These are phyloP conservation scores for Silene coronaria DNA, from an alignment of 179 eudicot species.

Conservation along the genomic window DNA sequence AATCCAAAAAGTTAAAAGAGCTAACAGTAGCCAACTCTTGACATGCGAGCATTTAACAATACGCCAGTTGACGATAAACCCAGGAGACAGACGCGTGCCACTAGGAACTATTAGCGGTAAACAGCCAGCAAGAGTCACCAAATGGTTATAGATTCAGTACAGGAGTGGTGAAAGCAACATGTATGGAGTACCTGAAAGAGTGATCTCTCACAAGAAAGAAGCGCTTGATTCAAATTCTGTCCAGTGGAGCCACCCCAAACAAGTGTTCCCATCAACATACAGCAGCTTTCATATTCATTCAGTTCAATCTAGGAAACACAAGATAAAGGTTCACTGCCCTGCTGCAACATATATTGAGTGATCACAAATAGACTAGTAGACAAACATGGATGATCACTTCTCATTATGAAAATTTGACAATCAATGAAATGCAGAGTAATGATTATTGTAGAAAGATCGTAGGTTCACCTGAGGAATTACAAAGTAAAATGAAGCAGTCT, in stretches of 20 bases:
- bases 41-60: neutral
- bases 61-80: neutral
- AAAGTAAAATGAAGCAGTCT: slow-evolving; percentile 57
- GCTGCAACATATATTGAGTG: slow-evolving; percentile 13
- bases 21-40: neutral
- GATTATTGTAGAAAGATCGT: slow-evolving; percentile 18
- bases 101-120: neutral
- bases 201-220: slow-evolving; percentile 48
- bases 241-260: slow-evolving; percentile 62
- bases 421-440: neutral
- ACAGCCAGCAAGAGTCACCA: slow-evolving; percentile 6
- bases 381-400: slow-evolving; percentile 7
- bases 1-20: too few relatives aligned
- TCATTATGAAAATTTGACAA: neutral
- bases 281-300: slow-evolving; percentile 60
- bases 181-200: slow-evolving; percentile 50
- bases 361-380: slow-evolving; percentile 1
- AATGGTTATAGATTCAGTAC: neutral
- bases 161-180: neutral
- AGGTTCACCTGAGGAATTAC: slow-evolving; percentile 79
- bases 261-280: slow-evolving; percentile 63
- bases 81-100: slow-evolving; percentile 14
- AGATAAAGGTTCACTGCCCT: slow-evolving; percentile 5
- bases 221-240: slow-evolving; percentile 54
- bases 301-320: slow-evolving; percentile 69